These are phyloP conservation scores for Ceriops decandra DNA, from an alignment of 345 rosid species.

Conservation along the genomic window DNA sequence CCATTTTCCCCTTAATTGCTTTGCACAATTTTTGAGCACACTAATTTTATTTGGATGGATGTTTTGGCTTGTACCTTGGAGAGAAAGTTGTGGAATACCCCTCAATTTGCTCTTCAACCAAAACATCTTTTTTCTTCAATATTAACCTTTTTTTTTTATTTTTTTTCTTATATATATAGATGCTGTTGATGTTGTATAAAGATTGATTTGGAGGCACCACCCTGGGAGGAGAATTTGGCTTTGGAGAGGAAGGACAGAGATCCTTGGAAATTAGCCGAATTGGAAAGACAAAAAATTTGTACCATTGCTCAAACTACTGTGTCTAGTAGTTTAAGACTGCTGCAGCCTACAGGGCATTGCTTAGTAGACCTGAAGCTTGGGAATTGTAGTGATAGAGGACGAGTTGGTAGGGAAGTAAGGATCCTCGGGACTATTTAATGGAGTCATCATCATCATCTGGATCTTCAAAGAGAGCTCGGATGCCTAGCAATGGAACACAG, in stretches of 20 bases:
- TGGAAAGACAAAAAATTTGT: slow-evolving; percentile 15
- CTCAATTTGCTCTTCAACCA: background rate
- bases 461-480: slow-evolving; percentile 46
- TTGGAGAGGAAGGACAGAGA: slow-evolving; percentile 11
- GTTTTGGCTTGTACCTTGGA: slow-evolving; percentile 1
- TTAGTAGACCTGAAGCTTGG: slow-evolving; percentile 30
- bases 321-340: slow-evolving; percentile 10
- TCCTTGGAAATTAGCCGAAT: slow-evolving; percentile 16
- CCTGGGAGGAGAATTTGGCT: slow-evolving; percentile 10
- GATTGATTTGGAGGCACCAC: slow-evolving; percentile 7
- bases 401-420: slow-evolving; percentile 12
- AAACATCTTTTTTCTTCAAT: background rate
- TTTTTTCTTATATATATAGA: background rate
- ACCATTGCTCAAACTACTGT: slow-evolving; percentile 14
- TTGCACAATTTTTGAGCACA: background rate
- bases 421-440: slow-evolving; percentile 32
- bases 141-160: slow-evolving; percentile 4
- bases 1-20: background rate
- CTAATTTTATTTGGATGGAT: background rate
- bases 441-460: slow-evolving; percentile 48
- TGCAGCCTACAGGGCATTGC: slow-evolving; percentile 16
- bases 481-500: slow-evolving; percentile 35
- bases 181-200: background rate
- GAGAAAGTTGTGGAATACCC: background rate
- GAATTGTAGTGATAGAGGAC: slow-evolving; percentile 24